These are phyloP conservation scores for Arachis monticola DNA, from an alignment of 331 rosid genomes.

Conservation along the genomic window DNA sequence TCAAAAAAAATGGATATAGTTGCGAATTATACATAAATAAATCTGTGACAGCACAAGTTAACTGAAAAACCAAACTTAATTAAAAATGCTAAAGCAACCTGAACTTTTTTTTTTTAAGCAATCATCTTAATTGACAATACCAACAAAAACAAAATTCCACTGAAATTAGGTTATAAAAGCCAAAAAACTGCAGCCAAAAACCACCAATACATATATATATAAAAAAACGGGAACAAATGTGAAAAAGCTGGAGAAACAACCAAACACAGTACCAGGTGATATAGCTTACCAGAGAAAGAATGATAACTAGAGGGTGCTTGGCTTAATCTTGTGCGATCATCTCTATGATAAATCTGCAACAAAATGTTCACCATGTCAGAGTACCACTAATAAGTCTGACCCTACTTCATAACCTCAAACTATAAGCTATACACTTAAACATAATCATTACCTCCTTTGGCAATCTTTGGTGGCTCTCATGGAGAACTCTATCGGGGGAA, in stretches of 20 bases:
- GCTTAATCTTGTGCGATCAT: slow-evolving; percentile 79
- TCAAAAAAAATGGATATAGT: slow-evolving; percentile 7
- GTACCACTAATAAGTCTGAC: slow-evolving; percentile 25
- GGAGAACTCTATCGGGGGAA: slow-evolving; percentile 74
- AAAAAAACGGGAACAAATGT: background rate
- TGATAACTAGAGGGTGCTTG: slow-evolving; percentile 61
- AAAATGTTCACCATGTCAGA: slow-evolving; percentile 11
- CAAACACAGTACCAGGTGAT: slow-evolving; percentile 30
- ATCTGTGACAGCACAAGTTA: background rate
- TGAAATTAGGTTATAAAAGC: slow-evolving; percentile 28
- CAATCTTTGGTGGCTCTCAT: slow-evolving; percentile 70
- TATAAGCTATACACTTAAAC: slow-evolving; percentile 37
- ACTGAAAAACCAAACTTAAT: slow-evolving; percentile 4
- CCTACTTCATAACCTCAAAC: slow-evolving; percentile 31
- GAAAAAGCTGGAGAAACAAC: slow-evolving; percentile 8
- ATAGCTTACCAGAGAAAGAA: slow-evolving; percentile 73
- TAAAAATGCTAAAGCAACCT: background rate
- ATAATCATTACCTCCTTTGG: slow-evolving; percentile 75
- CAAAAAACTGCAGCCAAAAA: slow-evolving; percentile 28
- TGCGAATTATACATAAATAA: background rate
- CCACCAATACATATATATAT: slow-evolving; percentile 11
- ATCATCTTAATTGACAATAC: slow-evolving; percentile 8
- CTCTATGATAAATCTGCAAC: slow-evolving; percentile 84
- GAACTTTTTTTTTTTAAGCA: background rate
- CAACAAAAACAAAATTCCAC: slow-evolving; percentile 18